Evolutionary conservation across 1,139 yeast species (phyloP).

Genomic region (Yamadazyma sp.): DNA sequence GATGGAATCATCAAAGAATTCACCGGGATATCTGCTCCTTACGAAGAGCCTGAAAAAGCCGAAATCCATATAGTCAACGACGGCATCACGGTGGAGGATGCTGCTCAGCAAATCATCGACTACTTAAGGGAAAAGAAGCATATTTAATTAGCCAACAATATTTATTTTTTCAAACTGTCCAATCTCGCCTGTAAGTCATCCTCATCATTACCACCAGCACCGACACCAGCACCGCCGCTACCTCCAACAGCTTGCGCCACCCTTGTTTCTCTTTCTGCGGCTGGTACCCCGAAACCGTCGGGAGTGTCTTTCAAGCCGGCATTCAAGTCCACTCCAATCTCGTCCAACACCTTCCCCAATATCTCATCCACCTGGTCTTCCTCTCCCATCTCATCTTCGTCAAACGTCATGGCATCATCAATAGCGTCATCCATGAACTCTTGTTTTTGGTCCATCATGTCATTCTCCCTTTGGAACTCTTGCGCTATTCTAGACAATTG

Average conservation of each 20-base stretch:
- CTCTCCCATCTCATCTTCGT: slow-evolving; percentile 63
- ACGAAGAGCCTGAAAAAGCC: slow-evolving; percentile 84
- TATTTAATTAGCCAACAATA: slow-evolving; percentile 22
- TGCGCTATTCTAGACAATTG: slow-evolving; percentile 86
- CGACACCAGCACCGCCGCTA: too few relatives aligned
- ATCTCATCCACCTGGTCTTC: slow-evolving; percentile 93
- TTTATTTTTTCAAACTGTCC: slow-evolving; percentile 67
- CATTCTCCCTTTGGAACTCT: slow-evolving; percentile 94
- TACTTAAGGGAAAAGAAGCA: slow-evolving; percentile 62
- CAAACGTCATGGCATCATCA: slow-evolving; percentile 90
- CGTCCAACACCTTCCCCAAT: slow-evolving; percentile 88
- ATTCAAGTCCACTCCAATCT: slow-evolving; percentile 88
- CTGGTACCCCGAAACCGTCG: slow-evolving; percentile 20
- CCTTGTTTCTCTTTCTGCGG: slow-evolving; percentile 17
- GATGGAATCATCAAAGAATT: slow-evolving; percentile 92
- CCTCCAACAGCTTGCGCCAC: slow-evolving; percentile 52
- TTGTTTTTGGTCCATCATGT: slow-evolving; percentile 96
- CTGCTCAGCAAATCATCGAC: slow-evolving; percentile 69
- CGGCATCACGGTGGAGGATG: slow-evolving; percentile 70
- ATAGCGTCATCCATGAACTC: slow-evolving; percentile 98
- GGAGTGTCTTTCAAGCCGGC: slow-evolving; percentile 71
- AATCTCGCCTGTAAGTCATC: slow-evolving; percentile 89
- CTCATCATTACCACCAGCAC: slow-evolving; percentile 44
- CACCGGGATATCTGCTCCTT: slow-evolving; percentile 95
- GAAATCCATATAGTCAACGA: slow-evolving; percentile 77